These are phyloP conservation scores for Aspergillus heteromorphus DNA, from an alignment of 495 filamentous ascomycete species.

Conservation along the genomic window DNA sequence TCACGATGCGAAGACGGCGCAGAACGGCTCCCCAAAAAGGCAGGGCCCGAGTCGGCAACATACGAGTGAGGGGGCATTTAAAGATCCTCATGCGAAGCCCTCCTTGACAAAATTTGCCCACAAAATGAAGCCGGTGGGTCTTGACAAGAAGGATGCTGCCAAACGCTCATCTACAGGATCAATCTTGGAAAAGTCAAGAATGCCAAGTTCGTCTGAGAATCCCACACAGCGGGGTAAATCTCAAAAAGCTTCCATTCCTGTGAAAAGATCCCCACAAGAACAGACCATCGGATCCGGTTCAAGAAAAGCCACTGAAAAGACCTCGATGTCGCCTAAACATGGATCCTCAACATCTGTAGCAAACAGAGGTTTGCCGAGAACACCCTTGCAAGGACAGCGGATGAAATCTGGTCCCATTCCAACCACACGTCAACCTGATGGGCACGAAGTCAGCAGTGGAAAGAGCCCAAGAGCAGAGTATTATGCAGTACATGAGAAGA, in stretches of 20 bases:
- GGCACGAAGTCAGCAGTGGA: slow-evolving; percentile 18
- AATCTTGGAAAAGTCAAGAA: slow-evolving; percentile 9
- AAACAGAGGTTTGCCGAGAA: slow-evolving; percentile 37
- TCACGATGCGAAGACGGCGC: neutral
- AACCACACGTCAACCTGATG: slow-evolving; percentile 13
- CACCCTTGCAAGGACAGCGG: slow-evolving; percentile 28
- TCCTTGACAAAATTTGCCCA: slow-evolving; percentile 33
- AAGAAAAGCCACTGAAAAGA: slow-evolving; percentile 12
- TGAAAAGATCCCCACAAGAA: slow-evolving; percentile 19
- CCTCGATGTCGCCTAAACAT: neutral
- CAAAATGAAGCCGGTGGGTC: slow-evolving; percentile 23
- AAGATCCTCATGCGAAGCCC: slow-evolving; percentile 19
- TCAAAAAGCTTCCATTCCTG: slow-evolving; percentile 19
- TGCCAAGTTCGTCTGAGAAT: slow-evolving; percentile 7
- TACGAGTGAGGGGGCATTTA: slow-evolving; percentile 3
- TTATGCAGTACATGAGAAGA: slow-evolving; percentile 48
- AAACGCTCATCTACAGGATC: slow-evolving; percentile 23
- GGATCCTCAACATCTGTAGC: slow-evolving; percentile 19
- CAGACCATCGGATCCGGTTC: slow-evolving; percentile 4
- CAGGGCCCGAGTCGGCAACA: neutral
- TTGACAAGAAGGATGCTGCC: slow-evolving; percentile 22
- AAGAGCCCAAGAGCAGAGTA: slow-evolving; percentile 37
- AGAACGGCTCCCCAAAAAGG: neutral
- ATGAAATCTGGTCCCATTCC: slow-evolving; percentile 20
- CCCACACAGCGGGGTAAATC: slow-evolving; percentile 7